Evolutionary conservation across 2,329 filamentous ascomycete species (phyloP), one percentile per base, ranked within the genome.

Genomic region (Calonectria pseudoturangicola): DNA sequence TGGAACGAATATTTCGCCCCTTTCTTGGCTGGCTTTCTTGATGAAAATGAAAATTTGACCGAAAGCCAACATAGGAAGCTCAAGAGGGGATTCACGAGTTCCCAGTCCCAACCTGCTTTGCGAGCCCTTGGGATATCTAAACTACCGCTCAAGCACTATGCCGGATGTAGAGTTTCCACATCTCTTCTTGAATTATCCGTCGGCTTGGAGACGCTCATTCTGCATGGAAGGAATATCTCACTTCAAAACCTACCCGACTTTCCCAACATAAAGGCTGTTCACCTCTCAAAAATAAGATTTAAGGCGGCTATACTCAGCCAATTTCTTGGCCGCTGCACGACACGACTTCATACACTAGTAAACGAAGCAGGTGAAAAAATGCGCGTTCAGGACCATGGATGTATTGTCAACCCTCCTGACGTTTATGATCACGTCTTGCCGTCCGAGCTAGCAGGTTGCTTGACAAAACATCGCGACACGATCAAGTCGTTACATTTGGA

Each of bases 161-260:
- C 62, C 15, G 18, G 43, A 25, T 43, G 36, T 7, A n/a, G 47
- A 5, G 12, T 51, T 8, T 27, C 28, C 4, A 15, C 15, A 9
- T 18, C 43, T 10, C 8, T 62, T 64, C 13, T 51, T 18, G 45
- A 58, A 30, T 39, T 66, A 36, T 63, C 67, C 4, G 10, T 45
- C 8, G 30, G 54, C 21, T 43, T 73, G 41, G 67, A 73, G 62
- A 33, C 47, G n/a, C 21, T 71, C 5, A 71, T 56, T 39, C 47
- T 70, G 9, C 39, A 50, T 13, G 30, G 10, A 12, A 8, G 12
- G 2, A 13, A 21, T 30, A 4, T 21, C 9, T 16, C 36, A 25
- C 15, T 43, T 1, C 10, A 21, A 8, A 12, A 7, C 16, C 41
- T 73, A 36, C 71, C 71, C 10, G 45, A 30, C 4, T 51, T 51